Evolutionary conservation across 345 rosid species (phyloP).

Genomic region (Brassica napus): DNA sequence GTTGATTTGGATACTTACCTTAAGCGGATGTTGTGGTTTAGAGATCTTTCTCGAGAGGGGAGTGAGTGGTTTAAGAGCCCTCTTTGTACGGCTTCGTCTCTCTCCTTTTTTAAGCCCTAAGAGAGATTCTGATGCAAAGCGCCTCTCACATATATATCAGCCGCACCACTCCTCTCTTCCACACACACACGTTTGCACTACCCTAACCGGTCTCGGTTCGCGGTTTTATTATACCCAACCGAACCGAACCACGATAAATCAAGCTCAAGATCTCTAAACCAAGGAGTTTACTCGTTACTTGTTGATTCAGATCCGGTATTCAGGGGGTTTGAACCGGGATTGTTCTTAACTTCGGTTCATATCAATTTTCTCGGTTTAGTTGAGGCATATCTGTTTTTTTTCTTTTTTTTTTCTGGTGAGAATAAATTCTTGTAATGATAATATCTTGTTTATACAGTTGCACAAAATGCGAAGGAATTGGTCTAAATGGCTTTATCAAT

Average conservation of each 20-base stretch:
- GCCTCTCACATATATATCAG: conserved; percentile 40
- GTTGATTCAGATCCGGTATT: neutral
- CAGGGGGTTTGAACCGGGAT: neutral
- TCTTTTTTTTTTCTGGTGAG: neutral
- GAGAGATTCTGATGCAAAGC: conserved; percentile 1
- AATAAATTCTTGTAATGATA: conserved; percentile 17
- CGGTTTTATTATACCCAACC: neutral
- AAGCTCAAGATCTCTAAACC: neutral
- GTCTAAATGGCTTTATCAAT: conserved; percentile 36
- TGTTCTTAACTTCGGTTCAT: neutral
- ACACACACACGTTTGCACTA: conserved; percentile 41
- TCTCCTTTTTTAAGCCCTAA: conserved; percentile 34
- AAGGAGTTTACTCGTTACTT: neutral
- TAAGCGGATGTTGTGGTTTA: conserved; percentile 11
- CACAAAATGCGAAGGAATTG: conserved; percentile 43
- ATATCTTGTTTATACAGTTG: conserved; percentile 35
- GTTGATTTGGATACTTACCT: conserved; percentile 11
- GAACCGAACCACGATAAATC: neutral
- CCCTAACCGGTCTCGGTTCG: conserved; percentile 42
- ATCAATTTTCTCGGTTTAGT: neutral
- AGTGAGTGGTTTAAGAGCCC: conserved; percentile 34
- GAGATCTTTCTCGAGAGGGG: conserved; percentile 18
- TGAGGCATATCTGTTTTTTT: neutral
- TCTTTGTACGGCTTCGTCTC: conserved; percentile 43
- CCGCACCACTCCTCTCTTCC: conserved; percentile 44